Conservation (phyloP, 2,329 filamentous ascomycete species). For the Paraconiothyrium brasiliense region DNA sequence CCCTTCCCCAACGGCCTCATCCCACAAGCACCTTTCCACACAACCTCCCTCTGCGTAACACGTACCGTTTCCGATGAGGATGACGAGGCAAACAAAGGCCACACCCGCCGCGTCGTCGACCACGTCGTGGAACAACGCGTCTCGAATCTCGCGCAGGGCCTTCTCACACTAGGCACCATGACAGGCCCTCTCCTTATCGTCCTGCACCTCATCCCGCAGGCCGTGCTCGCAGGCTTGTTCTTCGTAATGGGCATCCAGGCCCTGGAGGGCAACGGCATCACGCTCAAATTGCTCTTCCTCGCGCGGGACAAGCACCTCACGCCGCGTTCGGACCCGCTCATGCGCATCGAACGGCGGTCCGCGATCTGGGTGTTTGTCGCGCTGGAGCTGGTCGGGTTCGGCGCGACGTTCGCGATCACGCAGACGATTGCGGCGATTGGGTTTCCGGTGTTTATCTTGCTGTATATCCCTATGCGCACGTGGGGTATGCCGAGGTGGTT, state of each 20-base stretch:
- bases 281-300: conserved; percentile 61
- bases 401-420: conserved; percentile 65
- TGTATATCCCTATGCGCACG: conserved; percentile 64
- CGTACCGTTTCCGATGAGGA: conserved; percentile 52
- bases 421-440: conserved; percentile 69
- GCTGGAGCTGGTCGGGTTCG: conserved; percentile 62
- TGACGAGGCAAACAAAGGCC: conserved; percentile 54
- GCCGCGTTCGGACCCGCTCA: conserved; percentile 58
- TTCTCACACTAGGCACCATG: conserved; percentile 66
- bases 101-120: conserved; percentile 54
- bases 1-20: conserved; percentile 68
- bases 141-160: conserved; percentile 64
- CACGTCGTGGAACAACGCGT: conserved; percentile 66
- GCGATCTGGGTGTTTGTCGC: conserved; percentile 61
- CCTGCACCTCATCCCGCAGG: conserved; percentile 63
- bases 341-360: conserved; percentile 53
- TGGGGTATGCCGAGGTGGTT: conserved; percentile 63
- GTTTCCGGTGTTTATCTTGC: conserved; percentile 66
- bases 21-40: conserved; percentile 69
- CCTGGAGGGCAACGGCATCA: conserved; percentile 64
- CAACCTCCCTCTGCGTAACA: conserved; percentile 60
- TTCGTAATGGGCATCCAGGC: conserved; percentile 65
- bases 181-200: conserved; percentile 64
- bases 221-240: conserved; percentile 65
- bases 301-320: conserved; percentile 58